Conservation (phyloP, 192 early-diverging fungal genomes). For the Mortierella antarctica region DNA sequence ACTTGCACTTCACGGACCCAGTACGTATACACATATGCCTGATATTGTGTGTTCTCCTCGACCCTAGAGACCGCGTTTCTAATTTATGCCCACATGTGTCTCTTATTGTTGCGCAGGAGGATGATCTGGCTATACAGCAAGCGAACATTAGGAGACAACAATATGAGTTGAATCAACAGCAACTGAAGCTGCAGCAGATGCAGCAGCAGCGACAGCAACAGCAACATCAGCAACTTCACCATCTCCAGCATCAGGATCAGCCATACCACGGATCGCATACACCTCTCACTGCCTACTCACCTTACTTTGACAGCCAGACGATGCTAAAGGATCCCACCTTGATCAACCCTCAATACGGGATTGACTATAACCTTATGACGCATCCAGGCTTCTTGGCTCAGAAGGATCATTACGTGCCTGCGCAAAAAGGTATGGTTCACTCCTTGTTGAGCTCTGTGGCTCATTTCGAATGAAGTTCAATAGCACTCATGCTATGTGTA, state of each 20-base stretch:
- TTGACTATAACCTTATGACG: constrained; percentile 38
- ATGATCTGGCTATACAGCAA: constrained; percentile 54
- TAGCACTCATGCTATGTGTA: neutral
- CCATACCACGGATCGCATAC: constrained; percentile 48
- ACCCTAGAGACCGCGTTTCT: neutral
- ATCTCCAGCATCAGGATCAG: constrained; percentile 26
- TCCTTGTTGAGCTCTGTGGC: too few relatives aligned
- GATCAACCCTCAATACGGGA: constrained; percentile 50
- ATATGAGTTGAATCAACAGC: constrained; percentile 57
- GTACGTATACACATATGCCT: constrained; percentile 18
- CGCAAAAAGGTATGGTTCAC: constrained; percentile 24
- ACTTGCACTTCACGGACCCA: constrained; percentile 58
- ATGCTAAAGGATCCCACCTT: constrained; percentile 44
- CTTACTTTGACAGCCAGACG: constrained; percentile 44
- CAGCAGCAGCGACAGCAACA: constrained; percentile 47
- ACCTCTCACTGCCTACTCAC: constrained; percentile 44
- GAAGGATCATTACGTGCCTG: constrained; percentile 26
- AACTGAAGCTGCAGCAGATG: constrained; percentile 64
- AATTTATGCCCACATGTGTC: neutral
- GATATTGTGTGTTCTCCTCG: neutral
- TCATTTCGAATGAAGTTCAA: neutral
- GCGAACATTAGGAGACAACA: constrained; percentile 55
- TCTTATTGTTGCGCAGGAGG: constrained; percentile 35
- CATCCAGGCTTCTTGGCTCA: constrained; percentile 31
- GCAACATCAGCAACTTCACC: constrained; percentile 31